Base-by-base conservation (phyloP, 2,329 filamentous ascomycete species). In the Nannizzia gypsea region DNA sequence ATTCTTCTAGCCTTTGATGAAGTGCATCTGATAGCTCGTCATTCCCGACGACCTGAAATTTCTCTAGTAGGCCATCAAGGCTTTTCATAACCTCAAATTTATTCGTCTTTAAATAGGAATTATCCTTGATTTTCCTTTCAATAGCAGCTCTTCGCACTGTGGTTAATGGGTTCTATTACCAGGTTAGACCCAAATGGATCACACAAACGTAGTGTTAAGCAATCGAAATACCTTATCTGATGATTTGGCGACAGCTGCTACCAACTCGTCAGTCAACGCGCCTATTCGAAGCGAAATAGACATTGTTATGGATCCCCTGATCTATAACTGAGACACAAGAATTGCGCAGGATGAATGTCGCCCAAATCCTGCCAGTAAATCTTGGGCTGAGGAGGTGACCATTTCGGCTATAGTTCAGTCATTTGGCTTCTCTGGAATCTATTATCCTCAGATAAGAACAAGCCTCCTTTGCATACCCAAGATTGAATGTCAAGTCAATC, bases 21-120 rank as follows among this genome's bases (percentile, higher is more conserved):
- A 90, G 74, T 4, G 84, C 85, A 69, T 91, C 85, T 11, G 90
- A 89, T 26, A 96, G 76, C 42, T 83, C 83, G 66, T 96, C 91
- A 63, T 88, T 84, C 68, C 88, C 86, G 55, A 89, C 80, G 59
- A 97, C 80, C 34, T 84, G 82, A 66, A 96, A 93, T 66, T 92
- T 90, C 74, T 97, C 93, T 65, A 91, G 86, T 2, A 96, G 77
- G 0, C 88, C 88, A 56, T 83, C 77, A 1, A 92, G 77, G 38
- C 79, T 80, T 40, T 80, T 80, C 42, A 81, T 76, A 20, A 91
- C 82, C 50, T 88, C 84, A 68, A 91, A 91, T 65, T 89, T 87
- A 67, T 92, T 89, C 1, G 86, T 89, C 40, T 86, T 81, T 36
- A 81, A 76, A 69, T 82, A 83, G 54, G 73, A 81, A 64, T 71